Conservation (phyloP, 2,329 filamentous ascomycete genomes). For the Ophiostoma ips region DNA sequence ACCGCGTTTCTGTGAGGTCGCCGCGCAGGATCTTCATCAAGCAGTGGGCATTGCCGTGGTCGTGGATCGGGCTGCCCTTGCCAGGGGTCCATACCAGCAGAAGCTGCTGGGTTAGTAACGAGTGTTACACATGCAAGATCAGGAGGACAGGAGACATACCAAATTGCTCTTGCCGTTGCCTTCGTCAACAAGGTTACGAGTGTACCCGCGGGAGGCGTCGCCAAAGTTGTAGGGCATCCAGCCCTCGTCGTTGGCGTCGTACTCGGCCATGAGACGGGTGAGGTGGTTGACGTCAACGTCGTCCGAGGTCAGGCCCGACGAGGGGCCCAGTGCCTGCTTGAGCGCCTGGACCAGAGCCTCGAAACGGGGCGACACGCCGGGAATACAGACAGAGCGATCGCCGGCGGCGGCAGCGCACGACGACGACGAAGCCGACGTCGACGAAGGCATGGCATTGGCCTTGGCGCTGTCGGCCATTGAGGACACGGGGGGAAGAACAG, state of each 20-base stretch:
- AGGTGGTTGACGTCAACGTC: conserved; percentile 67
- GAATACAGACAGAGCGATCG: background rate
- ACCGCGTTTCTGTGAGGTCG: conserved; percentile 66
- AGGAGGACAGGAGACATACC: conserved; percentile 21
- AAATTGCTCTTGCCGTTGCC: conserved; percentile 55
- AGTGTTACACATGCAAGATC: background rate
- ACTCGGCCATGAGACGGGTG: conserved; percentile 57
- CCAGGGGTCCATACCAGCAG: conserved; percentile 82
- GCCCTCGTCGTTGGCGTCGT: conserved; percentile 52
- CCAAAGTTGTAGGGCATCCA: conserved; percentile 65
- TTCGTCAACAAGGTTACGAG: conserved; percentile 77
- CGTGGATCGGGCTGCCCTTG: conserved; percentile 73
- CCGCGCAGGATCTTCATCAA: conserved; percentile 82
- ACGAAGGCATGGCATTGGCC: background rate
- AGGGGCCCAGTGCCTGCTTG: conserved; percentile 61
- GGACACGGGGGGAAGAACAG: conserved; percentile 2
- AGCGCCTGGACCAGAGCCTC: conserved; percentile 59
- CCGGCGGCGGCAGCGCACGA: background rate
- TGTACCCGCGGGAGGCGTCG: conserved; percentile 61
- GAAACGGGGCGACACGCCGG: conserved; percentile 37
- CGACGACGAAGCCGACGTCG: background rate
- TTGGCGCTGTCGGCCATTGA: background rate
- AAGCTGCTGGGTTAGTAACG: conserved; percentile 37
- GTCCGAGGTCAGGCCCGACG: conserved; percentile 66
- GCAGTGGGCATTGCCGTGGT: conserved; percentile 80